phyloP scores from a whole-genome alignment of 2,329 filamentous ascomycete species.

The Penicillium psychrosexuale region DNA sequence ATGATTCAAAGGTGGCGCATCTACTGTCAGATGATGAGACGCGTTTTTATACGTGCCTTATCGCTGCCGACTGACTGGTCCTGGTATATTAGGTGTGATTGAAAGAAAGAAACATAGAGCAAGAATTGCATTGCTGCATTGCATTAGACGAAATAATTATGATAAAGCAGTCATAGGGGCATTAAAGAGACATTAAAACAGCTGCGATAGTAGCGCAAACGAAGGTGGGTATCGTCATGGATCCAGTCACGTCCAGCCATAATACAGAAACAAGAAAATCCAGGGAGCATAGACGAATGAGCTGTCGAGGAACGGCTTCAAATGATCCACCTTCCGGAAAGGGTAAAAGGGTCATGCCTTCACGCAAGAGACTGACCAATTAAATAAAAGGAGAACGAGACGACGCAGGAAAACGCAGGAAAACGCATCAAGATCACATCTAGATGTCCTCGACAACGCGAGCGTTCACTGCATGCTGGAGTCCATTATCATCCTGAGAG shows the following conservation, averaged over 20 bases:
- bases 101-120: neutral
- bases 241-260: conserved; percentile 16
- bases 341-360: conserved; percentile 20
- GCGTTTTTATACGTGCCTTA: neutral
- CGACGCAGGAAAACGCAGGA: neutral
- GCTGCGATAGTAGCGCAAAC: conserved; percentile 12
- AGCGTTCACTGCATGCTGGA: conserved; percentile 79
- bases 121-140: neutral
- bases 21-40: neutral
- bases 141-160: conserved; percentile 9
- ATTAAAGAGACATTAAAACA: conserved; percentile 1
- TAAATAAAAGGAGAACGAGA: neutral
- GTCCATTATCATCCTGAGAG: conserved; percentile 54
- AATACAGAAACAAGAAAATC: conserved; percentile 15
- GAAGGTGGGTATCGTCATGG: conserved; percentile 35
- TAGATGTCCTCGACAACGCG: conserved; percentile 83
- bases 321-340: neutral
- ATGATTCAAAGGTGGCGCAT: too few relatives aligned
- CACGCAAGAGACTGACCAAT: conserved; percentile 3
- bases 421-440: neutral
- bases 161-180: conserved; percentile 2
- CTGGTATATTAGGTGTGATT: neutral
- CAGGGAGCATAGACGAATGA: neutral
- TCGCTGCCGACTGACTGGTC: neutral
- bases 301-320: neutral